Conservation (phyloP, 2,329 filamentous ascomycete genomes). For the Arthrobotrys sphaeroides region DNA sequence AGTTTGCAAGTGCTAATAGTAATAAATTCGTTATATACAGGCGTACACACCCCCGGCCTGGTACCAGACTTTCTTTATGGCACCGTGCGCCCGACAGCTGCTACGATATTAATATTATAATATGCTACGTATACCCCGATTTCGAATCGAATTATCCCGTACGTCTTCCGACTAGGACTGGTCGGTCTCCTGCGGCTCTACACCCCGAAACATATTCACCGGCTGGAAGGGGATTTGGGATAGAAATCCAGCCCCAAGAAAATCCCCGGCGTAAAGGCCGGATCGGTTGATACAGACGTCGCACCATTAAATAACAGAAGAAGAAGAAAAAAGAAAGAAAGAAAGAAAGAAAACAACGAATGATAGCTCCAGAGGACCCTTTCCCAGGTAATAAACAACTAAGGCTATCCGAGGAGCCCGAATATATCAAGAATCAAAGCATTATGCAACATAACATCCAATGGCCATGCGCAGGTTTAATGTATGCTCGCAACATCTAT, state of each 20-base stretch:
- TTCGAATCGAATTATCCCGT: not conserved
- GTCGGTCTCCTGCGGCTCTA: not conserved
- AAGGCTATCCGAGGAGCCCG: not conserved
- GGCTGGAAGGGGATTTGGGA: not conserved
- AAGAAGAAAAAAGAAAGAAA: not conserved
- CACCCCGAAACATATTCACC: not conserved
- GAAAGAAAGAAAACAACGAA: too few relatives aligned
- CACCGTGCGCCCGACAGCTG: not conserved
- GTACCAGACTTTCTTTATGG: not conserved
- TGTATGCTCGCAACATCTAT: constrained; percentile 2
- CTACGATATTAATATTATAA: not conserved
- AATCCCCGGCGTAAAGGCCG: not conserved
- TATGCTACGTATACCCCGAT: too few relatives aligned
- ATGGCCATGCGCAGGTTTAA: not conserved
- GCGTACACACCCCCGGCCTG: not conserved
- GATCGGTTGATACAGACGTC: constrained; percentile 12
- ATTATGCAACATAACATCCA: constrained; percentile 17
- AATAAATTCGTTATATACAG: constrained; percentile 6
- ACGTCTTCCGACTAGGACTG: not conserved
- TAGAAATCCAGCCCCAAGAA: not conserved
- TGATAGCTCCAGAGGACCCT: not conserved
- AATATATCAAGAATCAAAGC: not conserved
- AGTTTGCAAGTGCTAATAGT: not conserved
- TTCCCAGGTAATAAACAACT: constrained; percentile 6
- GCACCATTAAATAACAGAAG: constrained; percentile 32